phyloP scores from a whole-genome alignment of 2,329 filamentous ascomycete genomes.

The Ceratocystis alfenasii region DNA sequence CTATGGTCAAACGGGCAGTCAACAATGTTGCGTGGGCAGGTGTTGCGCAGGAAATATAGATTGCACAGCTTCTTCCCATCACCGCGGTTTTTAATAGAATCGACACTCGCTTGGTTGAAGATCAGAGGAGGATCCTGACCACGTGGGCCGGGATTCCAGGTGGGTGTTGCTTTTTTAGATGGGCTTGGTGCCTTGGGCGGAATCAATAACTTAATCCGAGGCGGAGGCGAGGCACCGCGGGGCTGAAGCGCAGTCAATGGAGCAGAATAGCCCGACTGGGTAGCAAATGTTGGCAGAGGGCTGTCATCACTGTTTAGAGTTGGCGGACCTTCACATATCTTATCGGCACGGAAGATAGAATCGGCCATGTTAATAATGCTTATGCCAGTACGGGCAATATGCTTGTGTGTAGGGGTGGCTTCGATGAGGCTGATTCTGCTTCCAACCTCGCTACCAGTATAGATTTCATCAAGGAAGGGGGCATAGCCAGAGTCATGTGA shows the following conservation, averaged over 20 bases:
- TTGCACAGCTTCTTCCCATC: constrained; percentile 49
- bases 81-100: constrained; percentile 45
- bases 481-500: constrained; percentile 51
- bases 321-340: constrained; percentile 33
- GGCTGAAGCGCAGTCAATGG: background rate
- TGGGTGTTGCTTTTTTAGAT: constrained; percentile 4
- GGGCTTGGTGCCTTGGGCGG: background rate
- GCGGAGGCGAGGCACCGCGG: constrained; percentile 14
- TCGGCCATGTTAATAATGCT: constrained; percentile 37
- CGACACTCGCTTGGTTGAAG: constrained; percentile 31
- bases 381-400: constrained; percentile 36
- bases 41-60: constrained; percentile 47
- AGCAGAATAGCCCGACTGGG: background rate
- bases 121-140: constrained; percentile 11
- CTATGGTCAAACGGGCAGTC: constrained; percentile 47
- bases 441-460: constrained; percentile 33
- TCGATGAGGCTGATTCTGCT: constrained; percentile 43
- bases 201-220: constrained; percentile 9
- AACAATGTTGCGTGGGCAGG: constrained; percentile 40
- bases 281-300: background rate
- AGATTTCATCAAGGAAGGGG: constrained; percentile 45
- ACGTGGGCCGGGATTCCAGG: constrained; percentile 13
- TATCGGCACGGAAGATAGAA: constrained; percentile 43
- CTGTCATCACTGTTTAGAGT: background rate
- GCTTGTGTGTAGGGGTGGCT: constrained; percentile 39